phyloP scores from a whole-genome alignment of 768 basidiomycete species.

The Ephemerocybe angulata region DNA sequence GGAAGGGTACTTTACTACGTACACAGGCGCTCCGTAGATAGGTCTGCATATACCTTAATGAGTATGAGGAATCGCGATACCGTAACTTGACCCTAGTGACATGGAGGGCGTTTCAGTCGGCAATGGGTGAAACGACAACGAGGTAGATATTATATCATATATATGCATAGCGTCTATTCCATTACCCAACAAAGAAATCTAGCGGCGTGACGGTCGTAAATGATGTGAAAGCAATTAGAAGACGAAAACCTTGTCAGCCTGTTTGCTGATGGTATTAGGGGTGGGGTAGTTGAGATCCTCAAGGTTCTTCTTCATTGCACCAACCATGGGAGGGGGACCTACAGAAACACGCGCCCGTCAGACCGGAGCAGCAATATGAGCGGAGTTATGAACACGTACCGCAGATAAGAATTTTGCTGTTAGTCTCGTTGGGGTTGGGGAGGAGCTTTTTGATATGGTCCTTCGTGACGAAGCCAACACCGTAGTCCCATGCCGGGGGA shows the following conservation, averaged over 20 bases:
- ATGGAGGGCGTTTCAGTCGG: background rate
- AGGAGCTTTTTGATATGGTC: conserved; percentile 84
- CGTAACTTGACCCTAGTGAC: too few species aligned
- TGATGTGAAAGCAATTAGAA: conserved; percentile 1
- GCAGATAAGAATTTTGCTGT: conserved; percentile 86
- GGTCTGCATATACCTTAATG: too few species aligned
- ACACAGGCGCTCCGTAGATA: too few species aligned
- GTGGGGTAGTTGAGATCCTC: conserved; percentile 83
- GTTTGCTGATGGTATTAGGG: conserved; percentile 89
- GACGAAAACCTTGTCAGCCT: conserved; percentile 70
- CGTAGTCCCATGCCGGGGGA: conserved; percentile 80
- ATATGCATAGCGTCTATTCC: background rate
- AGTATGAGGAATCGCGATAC: too few species aligned
- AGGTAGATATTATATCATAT: background rate
- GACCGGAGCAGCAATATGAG: too few species aligned
- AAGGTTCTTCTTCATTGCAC: conserved; percentile 73
- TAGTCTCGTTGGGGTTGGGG: conserved; percentile 54
- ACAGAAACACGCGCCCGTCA: too few species aligned
- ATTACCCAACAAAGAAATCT: background rate
- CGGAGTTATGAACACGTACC: too few species aligned
- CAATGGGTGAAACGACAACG: background rate
- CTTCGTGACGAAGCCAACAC: conserved; percentile 89
- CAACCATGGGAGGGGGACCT: conserved; percentile 52
- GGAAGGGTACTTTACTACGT: too few species aligned
- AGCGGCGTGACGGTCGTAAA: background rate